Evolutionary conservation across 257 asterid species (phyloP).

Genomic region (Solanum dulcamara): DNA sequence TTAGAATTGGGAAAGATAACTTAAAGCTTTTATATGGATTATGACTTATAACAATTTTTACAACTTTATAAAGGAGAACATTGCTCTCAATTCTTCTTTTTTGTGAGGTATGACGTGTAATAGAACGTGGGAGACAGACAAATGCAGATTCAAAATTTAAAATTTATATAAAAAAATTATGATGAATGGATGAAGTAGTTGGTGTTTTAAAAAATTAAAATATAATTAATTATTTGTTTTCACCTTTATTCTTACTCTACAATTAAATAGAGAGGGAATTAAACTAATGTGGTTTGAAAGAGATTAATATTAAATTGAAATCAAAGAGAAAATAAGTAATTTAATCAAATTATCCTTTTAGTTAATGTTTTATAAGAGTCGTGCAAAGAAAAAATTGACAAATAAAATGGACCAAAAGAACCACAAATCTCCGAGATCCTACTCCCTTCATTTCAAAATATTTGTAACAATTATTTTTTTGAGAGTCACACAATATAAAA

Average conservation of each 20-base stretch:
- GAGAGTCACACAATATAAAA: no score
- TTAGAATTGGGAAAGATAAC: background rate
- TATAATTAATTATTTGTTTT: no score
- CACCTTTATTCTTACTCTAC: no score
- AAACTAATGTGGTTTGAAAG: background rate
- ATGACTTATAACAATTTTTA: background rate
- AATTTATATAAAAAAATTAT: background rate
- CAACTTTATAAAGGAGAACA: background rate
- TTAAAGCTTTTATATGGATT: background rate
- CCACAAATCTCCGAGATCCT: background rate
- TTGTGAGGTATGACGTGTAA: background rate
- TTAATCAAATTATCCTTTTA: background rate
- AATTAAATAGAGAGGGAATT: background rate
- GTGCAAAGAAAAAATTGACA: background rate
- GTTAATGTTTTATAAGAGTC: background rate
- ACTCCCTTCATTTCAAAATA: no score
- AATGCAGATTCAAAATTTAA: background rate
- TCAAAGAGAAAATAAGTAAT: background rate
- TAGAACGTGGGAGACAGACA: no score
- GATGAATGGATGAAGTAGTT: no score
- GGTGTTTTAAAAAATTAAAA: no score
- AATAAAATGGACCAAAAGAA: background rate
- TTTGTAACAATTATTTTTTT: no score
- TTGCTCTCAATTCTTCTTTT: background rate
- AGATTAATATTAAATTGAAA: background rate